Evolutionary conservation across 2,329 filamentous ascomycete species (phyloP).

Genomic region (Cercospora berteroae): DNA sequence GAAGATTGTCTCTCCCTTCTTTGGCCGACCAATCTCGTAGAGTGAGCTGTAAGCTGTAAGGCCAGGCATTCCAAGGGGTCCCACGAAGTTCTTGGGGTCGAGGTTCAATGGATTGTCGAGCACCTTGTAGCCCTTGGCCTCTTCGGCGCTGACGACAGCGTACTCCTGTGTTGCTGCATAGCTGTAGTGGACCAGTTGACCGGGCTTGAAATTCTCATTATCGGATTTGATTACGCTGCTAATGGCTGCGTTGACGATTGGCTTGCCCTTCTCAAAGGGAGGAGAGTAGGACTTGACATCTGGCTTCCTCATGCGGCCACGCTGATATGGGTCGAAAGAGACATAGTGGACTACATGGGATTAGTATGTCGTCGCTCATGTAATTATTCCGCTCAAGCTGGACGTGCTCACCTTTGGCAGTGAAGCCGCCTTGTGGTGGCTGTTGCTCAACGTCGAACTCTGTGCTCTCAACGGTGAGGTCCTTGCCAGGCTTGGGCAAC

Average conservation of each 20-base stretch:
- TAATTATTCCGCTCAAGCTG: background rate
- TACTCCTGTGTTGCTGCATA: slow-evolving; percentile 56
- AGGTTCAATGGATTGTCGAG: slow-evolving; percentile 69
- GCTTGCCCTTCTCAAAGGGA: slow-evolving; percentile 59
- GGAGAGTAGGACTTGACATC: slow-evolving; percentile 67
- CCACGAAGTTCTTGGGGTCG: slow-evolving; percentile 67
- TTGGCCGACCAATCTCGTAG: slow-evolving; percentile 71
- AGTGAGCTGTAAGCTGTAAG: slow-evolving; percentile 72
- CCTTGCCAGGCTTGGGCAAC: slow-evolving; percentile 66
- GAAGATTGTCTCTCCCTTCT: slow-evolving; percentile 79
- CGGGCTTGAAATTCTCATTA: slow-evolving; percentile 60
- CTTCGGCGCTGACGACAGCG: slow-evolving; percentile 53
- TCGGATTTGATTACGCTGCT: slow-evolving; percentile 70
- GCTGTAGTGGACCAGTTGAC: slow-evolving; percentile 61
- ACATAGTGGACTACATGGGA: slow-evolving; percentile 61
- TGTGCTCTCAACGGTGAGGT: slow-evolving; percentile 65
- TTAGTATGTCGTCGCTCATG: background rate
- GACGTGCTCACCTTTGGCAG: slow-evolving; percentile 50
- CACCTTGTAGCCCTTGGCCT: slow-evolving; percentile 47
- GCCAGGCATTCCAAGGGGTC: slow-evolving; percentile 75
- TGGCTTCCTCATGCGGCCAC: slow-evolving; percentile 70
- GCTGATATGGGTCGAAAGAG: slow-evolving; percentile 82
- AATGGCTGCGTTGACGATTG: slow-evolving; percentile 64
- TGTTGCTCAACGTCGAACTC: slow-evolving; percentile 65
- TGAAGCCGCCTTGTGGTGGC: slow-evolving; percentile 64